Conservation (phyloP, 192 early-diverging fungal genomes). For the Lobosporangium transversale region DNA sequence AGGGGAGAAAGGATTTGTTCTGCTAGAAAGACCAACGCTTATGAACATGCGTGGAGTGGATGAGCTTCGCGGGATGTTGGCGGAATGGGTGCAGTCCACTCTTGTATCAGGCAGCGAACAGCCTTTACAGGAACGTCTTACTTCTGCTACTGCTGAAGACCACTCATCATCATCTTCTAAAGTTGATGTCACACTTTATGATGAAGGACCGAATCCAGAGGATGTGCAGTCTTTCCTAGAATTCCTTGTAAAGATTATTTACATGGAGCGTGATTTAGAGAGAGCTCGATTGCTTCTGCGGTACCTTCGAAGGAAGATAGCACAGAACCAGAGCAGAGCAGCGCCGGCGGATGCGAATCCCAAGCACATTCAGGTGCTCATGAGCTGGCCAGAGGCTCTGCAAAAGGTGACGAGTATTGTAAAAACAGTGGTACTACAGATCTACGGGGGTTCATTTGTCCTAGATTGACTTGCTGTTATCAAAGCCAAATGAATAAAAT, state of each 20-base stretch:
- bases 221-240: conserved; percentile 40
- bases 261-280: conserved; percentile 45
- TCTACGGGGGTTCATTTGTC: conserved; percentile 39
- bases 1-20: neutral
- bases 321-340: conserved; percentile 21
- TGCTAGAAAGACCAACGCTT: conserved; percentile 19
- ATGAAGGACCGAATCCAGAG: conserved; percentile 46
- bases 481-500: too few species aligned
- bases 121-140: neutral
- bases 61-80: conserved; percentile 21
- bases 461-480: too few species aligned
- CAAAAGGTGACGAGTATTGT: neutral
- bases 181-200: conserved; percentile 1
- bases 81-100: conserved; percentile 34
- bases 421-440: neutral
- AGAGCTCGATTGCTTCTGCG: conserved; percentile 27
- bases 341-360: neutral
- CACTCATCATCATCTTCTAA: neutral
- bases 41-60: conserved; percentile 24
- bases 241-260: conserved; percentile 31
- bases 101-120: too few species aligned
- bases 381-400: conserved; percentile 27
- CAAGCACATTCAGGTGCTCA: neutral
- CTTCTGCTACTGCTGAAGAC: neutral
- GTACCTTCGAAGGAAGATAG: conserved; percentile 15